Base-by-base conservation (phyloP, 345 rosid genomes). In the Diplotaxis tenuifolia region DNA sequence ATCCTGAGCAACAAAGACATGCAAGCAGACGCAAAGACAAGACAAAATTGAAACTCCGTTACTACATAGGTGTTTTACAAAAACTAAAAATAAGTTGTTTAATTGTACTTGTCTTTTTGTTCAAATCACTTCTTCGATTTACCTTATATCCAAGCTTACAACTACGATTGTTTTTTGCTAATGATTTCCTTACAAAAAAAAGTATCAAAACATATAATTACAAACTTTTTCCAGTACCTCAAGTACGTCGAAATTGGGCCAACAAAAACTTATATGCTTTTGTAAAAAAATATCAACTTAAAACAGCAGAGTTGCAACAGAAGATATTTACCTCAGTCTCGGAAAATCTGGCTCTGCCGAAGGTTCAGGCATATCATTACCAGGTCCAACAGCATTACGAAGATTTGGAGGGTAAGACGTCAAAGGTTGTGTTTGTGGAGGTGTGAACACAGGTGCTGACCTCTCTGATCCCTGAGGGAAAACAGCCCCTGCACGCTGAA, bases 401-500 rank as follows among this genome's bases (percentile, higher is more conserved):
- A 90, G 60, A 83, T 87, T 95, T 84, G 62, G 91, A 57, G 96
- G 92, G 84, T 83, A 88, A 20, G 93, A 87, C n/a, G 97, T 23
- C 81, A 92, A 78, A 52, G 97, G 97, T 65, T 90, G 97, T 40
- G 99, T 86, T 81, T 92, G 98, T 34, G 90, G 96, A 71, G 96
- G 96, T 23, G 99, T 95, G 64, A 95, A 88, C 78, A 89, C 92
- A 54, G 97, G 97, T 28, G 96, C 92, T 29, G 97, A 79, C 73
- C 87, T 85, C 82, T 95, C 98, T 4, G 96, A 65, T 80, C 96
- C 87, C 77, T 84, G 93, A 75, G 99, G 99, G 70, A 95, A 95
- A 60, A 95, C 98, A 66, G 99, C 96, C 66, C 99, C 99, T 54
- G 92, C 91, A 25, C 97, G 96, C 99, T 95, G 92, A 79, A 80